phyloP scores from a whole-genome alignment of 2,329 filamentous ascomycete genomes.

The Coniochaeta sp. region DNA sequence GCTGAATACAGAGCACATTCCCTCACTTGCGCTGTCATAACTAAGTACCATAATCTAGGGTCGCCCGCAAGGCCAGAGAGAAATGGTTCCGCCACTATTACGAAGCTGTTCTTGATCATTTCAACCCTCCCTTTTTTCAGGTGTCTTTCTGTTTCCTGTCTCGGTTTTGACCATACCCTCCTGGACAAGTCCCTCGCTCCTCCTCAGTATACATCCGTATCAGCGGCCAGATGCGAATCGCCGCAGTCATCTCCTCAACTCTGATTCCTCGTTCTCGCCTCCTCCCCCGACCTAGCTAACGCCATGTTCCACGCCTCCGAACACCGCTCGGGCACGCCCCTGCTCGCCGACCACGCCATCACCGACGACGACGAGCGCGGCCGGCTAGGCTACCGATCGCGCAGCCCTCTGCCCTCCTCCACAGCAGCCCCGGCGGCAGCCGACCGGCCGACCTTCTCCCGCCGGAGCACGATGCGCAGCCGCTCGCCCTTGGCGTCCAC shows the following conservation, averaged over 20 bases:
- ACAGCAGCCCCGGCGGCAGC: conserved; percentile 16
- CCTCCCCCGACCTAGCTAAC: background rate
- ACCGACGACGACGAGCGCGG: background rate
- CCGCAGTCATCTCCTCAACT: background rate
- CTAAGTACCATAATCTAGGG: background rate
- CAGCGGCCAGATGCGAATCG: background rate
- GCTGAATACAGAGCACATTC: background rate
- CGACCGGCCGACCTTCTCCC: conserved; percentile 32
- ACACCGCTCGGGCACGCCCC: background rate
- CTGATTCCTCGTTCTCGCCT: background rate
- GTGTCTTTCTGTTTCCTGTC: background rate
- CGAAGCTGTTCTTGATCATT: background rate
- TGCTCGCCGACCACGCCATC: background rate
- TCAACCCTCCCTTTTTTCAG: background rate
- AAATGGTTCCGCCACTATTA: background rate
- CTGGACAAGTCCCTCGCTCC: background rate
- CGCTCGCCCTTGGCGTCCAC: conserved; percentile 59
- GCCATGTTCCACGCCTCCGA: background rate
- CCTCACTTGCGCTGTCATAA: background rate
- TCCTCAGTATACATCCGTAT: background rate
- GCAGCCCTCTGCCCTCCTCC: conserved; percentile 1
- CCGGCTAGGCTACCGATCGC: background rate
- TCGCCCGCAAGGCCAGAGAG: background rate
- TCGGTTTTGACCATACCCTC: too few relatives aligned
- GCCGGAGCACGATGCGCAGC: conserved; percentile 67